Evolutionary conservation across 148 eudicot species (phyloP), one percentile per base, ranked within the genome.

Genomic region (Vaccinium corymbosum): DNA sequence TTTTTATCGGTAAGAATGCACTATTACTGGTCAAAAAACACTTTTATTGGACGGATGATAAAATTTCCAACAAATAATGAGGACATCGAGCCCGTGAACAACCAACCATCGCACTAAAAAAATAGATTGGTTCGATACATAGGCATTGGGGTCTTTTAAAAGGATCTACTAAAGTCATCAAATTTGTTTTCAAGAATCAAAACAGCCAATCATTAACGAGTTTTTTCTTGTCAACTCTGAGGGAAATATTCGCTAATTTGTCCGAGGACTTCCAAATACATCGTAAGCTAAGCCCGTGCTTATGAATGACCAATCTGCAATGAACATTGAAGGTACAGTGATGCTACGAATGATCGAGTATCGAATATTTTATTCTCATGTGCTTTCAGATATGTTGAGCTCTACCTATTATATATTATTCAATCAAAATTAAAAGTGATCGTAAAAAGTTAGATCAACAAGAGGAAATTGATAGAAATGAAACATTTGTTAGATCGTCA

Each of bases 271-370:
- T 66, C 38, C 35, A 66, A 66, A 66, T 29, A 66, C 6, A 62
- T 62, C 12, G 72, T 66, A 66, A 25, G 35, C 72, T 66, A 66
- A 66, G 72, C 72, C 14, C 72, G n/a, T 66, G 72, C 72, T 66
- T 9, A 68, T 27, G 38, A 68, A 27, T 3, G 27, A 68, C 73
- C 73, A 68, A 68, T 68, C 6, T 27, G 73, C 38, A 16, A 68
- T 27, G 73, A 68, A 68, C 16, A 68, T 35, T 35, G 38, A 68
- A 68, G 73, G 38, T 68, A 29, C 27, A 68, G 42, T 68, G 38
- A 68, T 68, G 73, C 16, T 68, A 27, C 27, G 38, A 27, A 68
- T 68, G 38, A 12, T 1, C 10, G 10, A 68, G 16, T 35, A 35
- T 35, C 38, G 38, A 35, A 35, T 32, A 32, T 32, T 32, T 32